phyloP scores from a whole-genome alignment of 495 filamentous ascomycete species.

The Pyrenopolyporus hunteri region DNA sequence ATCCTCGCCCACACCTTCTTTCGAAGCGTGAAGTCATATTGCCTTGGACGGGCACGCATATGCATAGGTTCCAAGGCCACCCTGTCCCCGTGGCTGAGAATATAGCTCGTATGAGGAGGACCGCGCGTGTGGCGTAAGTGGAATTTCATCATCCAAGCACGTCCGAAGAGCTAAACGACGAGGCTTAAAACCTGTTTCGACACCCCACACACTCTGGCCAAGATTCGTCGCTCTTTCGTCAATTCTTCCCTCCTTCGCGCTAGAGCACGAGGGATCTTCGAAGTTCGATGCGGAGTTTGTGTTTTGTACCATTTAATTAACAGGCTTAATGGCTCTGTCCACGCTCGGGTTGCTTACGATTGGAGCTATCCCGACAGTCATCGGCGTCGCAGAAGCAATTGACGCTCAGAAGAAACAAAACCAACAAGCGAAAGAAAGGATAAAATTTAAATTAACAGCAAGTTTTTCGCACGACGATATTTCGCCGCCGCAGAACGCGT shows the following conservation, averaged over 20 bases:
- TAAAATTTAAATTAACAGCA: slow-evolving; percentile 56
- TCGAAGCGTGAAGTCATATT: slow-evolving; percentile 24
- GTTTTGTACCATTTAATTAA: slow-evolving; percentile 17
- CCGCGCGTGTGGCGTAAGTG: slow-evolving; percentile 5
- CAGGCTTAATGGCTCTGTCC: slow-evolving; percentile 39
- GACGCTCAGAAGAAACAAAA: slow-evolving; percentile 58
- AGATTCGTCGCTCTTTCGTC: slow-evolving; percentile 8
- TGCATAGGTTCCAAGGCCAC: background rate
- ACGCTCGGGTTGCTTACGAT: slow-evolving; percentile 54
- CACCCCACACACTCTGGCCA: slow-evolving; percentile 12
- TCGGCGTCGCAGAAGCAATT: slow-evolving; percentile 56
- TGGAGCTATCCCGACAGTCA: slow-evolving; percentile 55
- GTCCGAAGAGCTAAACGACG: slow-evolving; percentile 10
- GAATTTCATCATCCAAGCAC: slow-evolving; percentile 23
- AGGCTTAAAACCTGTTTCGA: slow-evolving; percentile 35
- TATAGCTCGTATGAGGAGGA: background rate
- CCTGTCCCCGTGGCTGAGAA: slow-evolving; percentile 16
- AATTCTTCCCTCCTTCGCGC: background rate
- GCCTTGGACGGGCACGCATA: background rate
- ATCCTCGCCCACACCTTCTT: background rate
- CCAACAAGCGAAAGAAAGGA: slow-evolving; percentile 56
- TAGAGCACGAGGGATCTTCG: slow-evolving; percentile 26
- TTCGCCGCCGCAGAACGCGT: slow-evolving; percentile 44
- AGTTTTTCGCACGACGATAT: slow-evolving; percentile 50
- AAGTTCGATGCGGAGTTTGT: slow-evolving; percentile 13